phyloP scores from a whole-genome alignment of 495 filamentous ascomycete species.

The Entonaema liquescens region DNA sequence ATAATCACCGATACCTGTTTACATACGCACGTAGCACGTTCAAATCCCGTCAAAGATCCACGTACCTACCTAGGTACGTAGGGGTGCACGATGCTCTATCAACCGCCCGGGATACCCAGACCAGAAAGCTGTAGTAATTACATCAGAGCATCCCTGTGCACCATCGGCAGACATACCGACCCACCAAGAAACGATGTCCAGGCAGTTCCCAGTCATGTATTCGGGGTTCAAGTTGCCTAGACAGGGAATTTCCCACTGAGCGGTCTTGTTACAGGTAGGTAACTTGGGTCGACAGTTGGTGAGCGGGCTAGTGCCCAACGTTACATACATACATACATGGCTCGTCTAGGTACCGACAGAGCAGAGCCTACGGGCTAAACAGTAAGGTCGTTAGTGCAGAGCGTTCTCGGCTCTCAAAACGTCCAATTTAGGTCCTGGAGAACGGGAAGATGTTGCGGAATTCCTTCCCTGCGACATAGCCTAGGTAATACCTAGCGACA shows the following conservation, averaged over 20 bases:
- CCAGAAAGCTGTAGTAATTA: background rate
- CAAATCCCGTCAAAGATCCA: background rate
- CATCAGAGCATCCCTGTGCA: conserved; percentile 23
- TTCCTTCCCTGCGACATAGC: background rate
- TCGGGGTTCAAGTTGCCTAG: background rate
- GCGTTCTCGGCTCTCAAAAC: conserved; percentile 38
- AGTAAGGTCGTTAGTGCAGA: background rate
- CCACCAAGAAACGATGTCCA: background rate
- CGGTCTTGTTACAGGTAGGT: too few species aligned
- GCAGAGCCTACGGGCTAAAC: too few species aligned
- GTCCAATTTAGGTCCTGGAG: background rate
- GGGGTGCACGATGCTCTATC: background rate
- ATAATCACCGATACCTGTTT: conserved; percentile 6
- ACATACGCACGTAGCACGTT: conserved; percentile 29
- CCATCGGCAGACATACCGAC: conserved; percentile 34
- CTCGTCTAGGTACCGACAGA: too few species aligned
- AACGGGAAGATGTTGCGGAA: background rate
- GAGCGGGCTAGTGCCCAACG: conserved; percentile 32
- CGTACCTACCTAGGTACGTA: background rate
- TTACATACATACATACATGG: conserved; percentile 20
- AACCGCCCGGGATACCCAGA: conserved; percentile 9
- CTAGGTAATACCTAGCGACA: background rate
- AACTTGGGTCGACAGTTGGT: too few species aligned
- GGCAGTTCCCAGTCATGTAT: too few species aligned
- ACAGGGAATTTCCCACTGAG: background rate